Percentiles rank a stretch among this genome's conserved stretches.
These are phyloP conservation scores for Moesziomyces antarcticus DNA, from an alignment of 1,284 basidiomycete species.

Conservation along the genomic window DNA sequence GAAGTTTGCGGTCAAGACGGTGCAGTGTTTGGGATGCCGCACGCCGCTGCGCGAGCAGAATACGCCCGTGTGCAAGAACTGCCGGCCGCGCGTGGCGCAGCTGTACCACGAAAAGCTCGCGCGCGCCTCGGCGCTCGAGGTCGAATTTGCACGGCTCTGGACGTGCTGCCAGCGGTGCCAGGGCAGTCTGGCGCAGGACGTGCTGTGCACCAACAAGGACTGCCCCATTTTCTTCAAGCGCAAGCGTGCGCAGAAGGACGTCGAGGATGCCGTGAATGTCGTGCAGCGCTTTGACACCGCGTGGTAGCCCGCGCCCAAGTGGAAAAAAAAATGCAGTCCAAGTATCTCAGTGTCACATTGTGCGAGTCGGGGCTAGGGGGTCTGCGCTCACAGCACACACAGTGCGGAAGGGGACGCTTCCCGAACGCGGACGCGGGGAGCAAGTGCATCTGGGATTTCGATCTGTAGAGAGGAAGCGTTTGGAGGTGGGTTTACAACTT, in stretches of 20 bases:
- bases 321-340: too few relatives aligned
- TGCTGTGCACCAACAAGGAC: conserved; percentile 94
- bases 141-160: conserved; percentile 66
- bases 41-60: conserved; percentile 63
- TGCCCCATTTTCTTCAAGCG: conserved; percentile 98
- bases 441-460: too few relatives aligned
- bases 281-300: conserved; percentile 58
- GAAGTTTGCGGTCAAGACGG: conserved; percentile 67
- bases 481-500: conserved; percentile 23
- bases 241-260: conserved; percentile 62
- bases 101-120: conserved; percentile 65
- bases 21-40: conserved; percentile 64
- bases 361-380: too few relatives aligned
- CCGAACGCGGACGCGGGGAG: too few relatives aligned
- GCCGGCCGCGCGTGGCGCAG: conserved; percentile 57
- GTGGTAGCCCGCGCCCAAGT: conserved; percentile 35
- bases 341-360: too few relatives aligned
- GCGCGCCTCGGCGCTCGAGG: conserved; percentile 56
- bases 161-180: conserved; percentile 67
- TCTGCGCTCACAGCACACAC: too few relatives aligned
- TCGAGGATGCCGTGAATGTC: conserved; percentile 55
- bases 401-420: too few relatives aligned
- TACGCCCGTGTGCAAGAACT: conserved; percentile 64
- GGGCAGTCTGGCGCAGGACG: conserved; percentile 76
- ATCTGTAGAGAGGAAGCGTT: too few relatives aligned